Base-by-base conservation (phyloP, 2,329 filamentous ascomycete species). In the Paraphaeosphaeria sporulosa region DNA sequence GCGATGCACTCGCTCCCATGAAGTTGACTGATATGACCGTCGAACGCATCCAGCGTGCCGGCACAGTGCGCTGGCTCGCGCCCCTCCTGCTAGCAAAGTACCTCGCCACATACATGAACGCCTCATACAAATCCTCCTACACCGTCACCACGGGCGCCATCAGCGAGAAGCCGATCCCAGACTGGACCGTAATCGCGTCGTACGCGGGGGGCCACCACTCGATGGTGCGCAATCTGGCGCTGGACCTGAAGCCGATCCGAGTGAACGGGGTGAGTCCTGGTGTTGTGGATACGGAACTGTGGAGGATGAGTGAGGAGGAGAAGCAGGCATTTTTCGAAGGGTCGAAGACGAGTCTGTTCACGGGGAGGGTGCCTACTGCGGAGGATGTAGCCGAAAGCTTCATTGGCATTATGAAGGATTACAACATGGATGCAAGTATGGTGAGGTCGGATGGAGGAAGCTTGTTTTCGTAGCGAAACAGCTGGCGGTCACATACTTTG, bases 231-330 rank as follows among this genome's bases (percentile, higher is more conserved):
- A 83, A 80, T 3, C 75, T 91, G 36, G 89, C 89, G 1, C 67
- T 90, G 34, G 88, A 91, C 67, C 69, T 92, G 57, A 83, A 82
- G 63, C 89, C 89, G 0, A 75, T 90, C 9, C 78, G 89, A 1
- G 87, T 90, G 27, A 91, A 91, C 69, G 70, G 84, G 0, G 85
- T 91, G 1, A 79, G 76, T 55, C 87, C 87, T 0, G 89, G 88
- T 0, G 77, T 80, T 0, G 80, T 82, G 32, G 73, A 81, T 42
- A 83, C 81, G 15, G 76, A 78, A 63, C 60, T 83, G 6, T 83
- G 81, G 81, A 59, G 59, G 27, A 68, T 69, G 49, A 62, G 75
- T 46, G 68, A 71, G 57, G 74, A 70, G 47, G 57, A 70, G 57
- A 73, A 67, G 57, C 46, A 62, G 51, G 48, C 51, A 38, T 53